Evolutionary conservation across 2,329 filamentous ascomycete species (phyloP), one percentile per base, ranked within the genome.

Genomic region (Beauveria caledonica): DNA sequence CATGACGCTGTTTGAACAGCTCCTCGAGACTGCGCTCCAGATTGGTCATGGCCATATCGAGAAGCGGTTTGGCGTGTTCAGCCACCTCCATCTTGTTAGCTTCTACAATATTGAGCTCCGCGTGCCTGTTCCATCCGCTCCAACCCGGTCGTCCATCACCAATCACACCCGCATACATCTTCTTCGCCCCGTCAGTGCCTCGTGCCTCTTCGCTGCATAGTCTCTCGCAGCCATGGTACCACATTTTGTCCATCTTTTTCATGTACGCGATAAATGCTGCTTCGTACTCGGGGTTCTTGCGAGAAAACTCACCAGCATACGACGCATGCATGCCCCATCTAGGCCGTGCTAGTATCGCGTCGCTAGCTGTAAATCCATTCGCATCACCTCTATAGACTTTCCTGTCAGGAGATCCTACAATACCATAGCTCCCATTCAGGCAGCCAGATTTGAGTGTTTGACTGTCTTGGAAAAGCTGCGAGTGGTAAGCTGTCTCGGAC

Each of bases 31-130:
- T 60, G 19, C 58, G 50, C 50, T 60, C 58, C 58, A 60, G n/a
- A 25, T 54, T 60, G 8, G 67, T 70, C 60, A 76, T 72, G 3
- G 71, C 68, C 72, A 79, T 73, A 53, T 72, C 74, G 10, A 82
- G 58, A 11, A 81, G 69, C 2, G 77, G 76, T 13, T 69, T 66
- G 11, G 72, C 70, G 57, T 78, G 74, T 53, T 78, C 74, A 2
- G 69, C 63, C 3, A 69, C 68, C 5, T 74, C 68, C 63, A 74
- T 74, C 7, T 60, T 60, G 62, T 74, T 75, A 33, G 73, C 75
- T 40, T 78, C 71, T 2, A 71, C 66, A n/a, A 76, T 62, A n/a
- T 64, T 65, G 15, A 78, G 67, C 39, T 64, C 62, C 3, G 60
- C 66, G 39, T 72, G 70, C 45, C 68, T 62, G 5, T 62, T 63